A percentile compares a stretch with the other conserved stretches of the same genome.
phyloP scores from a whole-genome alignment of 2,329 filamentous ascomycete genomes.

The Tolypocladium cylindrosporum region DNA sequence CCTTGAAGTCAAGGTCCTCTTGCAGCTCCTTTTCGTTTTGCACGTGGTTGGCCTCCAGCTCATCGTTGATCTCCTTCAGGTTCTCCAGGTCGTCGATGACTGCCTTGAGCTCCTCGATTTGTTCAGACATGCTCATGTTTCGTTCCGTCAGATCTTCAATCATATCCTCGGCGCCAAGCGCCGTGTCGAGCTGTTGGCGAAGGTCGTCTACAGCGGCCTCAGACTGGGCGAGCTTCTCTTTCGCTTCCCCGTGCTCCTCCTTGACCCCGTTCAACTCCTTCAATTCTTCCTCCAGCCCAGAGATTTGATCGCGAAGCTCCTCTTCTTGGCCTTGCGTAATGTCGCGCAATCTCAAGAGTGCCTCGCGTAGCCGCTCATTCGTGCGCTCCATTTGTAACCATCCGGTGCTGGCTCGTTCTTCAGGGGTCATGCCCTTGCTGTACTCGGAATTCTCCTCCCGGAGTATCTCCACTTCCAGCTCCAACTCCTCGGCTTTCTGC shows the following conservation, averaged over 20 bases:
- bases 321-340: slow-evolving; percentile 77
- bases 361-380: slow-evolving; percentile 80
- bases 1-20: slow-evolving; percentile 83
- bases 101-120: slow-evolving; percentile 71
- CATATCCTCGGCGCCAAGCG: slow-evolving; percentile 82
- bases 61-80: slow-evolving; percentile 86
- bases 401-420: slow-evolving; percentile 76
- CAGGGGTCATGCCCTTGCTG: slow-evolving; percentile 73
- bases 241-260: slow-evolving; percentile 58
- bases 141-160: slow-evolving; percentile 85
- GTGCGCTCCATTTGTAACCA: slow-evolving; percentile 89
- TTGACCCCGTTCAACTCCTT: slow-evolving; percentile 58
- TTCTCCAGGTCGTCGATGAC: slow-evolving; percentile 82
- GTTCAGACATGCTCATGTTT: slow-evolving; percentile 73
- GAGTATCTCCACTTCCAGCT: slow-evolving; percentile 79
- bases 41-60: slow-evolving; percentile 86
- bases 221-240: slow-evolving; percentile 62
- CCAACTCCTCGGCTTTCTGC: slow-evolving; percentile 68
- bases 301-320: slow-evolving; percentile 66
- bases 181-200: slow-evolving; percentile 81
- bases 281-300: slow-evolving; percentile 62
- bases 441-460: slow-evolving; percentile 81
- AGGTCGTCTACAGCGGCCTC: slow-evolving; percentile 76
- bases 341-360: slow-evolving; percentile 74
- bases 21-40: slow-evolving; percentile 92